A percentile compares a stretch with the other conserved stretches of the same genome.
Evolutionary conservation across 495 filamentous ascomycete genomes (phyloP).

Genomic region (Penicillium samsonianum): DNA sequence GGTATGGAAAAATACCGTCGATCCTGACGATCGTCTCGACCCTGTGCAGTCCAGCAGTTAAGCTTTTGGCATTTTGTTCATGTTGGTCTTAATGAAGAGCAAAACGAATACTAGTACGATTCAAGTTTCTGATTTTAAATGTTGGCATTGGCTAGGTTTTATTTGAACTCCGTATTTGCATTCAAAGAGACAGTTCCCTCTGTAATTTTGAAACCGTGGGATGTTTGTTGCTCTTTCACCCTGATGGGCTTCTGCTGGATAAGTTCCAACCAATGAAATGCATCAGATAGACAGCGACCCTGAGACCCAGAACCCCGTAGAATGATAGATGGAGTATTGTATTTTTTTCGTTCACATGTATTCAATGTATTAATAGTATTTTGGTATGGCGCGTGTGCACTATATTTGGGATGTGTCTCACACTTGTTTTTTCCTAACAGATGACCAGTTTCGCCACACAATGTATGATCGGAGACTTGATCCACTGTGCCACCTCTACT

Average conservation of each 20-base stretch:
- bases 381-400: background rate
- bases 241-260: background rate
- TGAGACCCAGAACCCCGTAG: background rate
- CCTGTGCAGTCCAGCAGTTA: background rate
- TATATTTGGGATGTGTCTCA: slow-evolving; percentile 18
- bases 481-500: slow-evolving; percentile 9
- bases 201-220: slow-evolving; percentile 4
- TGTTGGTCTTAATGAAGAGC: background rate
- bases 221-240: slow-evolving; percentile 17
- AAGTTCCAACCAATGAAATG: slow-evolving; percentile 2
- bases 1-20: slow-evolving; percentile 17
- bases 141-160: background rate
- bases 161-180: background rate
- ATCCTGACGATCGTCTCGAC: slow-evolving; percentile 17
- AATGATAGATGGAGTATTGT: slow-evolving; percentile 7
- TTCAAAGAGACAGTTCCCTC: background rate
- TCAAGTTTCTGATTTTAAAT: background rate
- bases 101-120: background rate
- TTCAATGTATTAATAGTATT: background rate
- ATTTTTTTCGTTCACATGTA: background rate
- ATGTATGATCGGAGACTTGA: background rate
- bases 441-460: slow-evolving; percentile 12
- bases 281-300: background rate
- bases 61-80: slow-evolving; percentile 9
- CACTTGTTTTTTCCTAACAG: slow-evolving; percentile 4